phyloP scores from a whole-genome alignment of 176 grass and related monocot species.

The Oryza officinalis region DNA sequence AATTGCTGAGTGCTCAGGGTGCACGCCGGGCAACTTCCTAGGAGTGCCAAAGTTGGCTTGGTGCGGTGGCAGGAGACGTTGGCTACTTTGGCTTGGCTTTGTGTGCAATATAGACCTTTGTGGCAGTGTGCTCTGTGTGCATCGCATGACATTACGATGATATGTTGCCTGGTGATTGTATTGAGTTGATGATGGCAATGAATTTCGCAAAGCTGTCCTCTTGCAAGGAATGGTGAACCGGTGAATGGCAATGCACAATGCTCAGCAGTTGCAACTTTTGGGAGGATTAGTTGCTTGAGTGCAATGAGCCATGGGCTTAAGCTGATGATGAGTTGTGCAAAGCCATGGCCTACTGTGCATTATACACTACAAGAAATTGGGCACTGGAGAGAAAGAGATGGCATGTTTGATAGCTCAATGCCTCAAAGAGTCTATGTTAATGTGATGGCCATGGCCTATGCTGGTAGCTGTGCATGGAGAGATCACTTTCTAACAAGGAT shows the following conservation, averaged over 20 bases:
- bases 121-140: background rate
- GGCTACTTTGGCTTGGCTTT: background rate
- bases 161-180: background rate
- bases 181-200: background rate
- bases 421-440: background rate
- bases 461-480: background rate
- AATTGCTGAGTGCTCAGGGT: background rate
- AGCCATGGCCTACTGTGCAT: background rate
- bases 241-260: background rate
- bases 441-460: background rate
- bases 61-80: background rate
- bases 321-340: background rate
- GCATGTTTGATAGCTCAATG: background rate
- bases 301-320: background rate
- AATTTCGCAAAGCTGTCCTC: background rate
- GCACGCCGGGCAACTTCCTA: background rate
- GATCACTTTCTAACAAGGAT: background rate
- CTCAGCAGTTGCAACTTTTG: background rate
- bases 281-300: background rate
- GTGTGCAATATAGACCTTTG: background rate
- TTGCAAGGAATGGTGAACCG: background rate
- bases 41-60: background rate
- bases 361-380: background rate
- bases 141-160: background rate
- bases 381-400: background rate